Percentiles rank a stretch among this genome's conserved stretches.
These are phyloP conservation scores for Cladosporium halotolerans DNA, from an alignment of 2,329 filamentous ascomycete species.

Conservation along the genomic window DNA sequence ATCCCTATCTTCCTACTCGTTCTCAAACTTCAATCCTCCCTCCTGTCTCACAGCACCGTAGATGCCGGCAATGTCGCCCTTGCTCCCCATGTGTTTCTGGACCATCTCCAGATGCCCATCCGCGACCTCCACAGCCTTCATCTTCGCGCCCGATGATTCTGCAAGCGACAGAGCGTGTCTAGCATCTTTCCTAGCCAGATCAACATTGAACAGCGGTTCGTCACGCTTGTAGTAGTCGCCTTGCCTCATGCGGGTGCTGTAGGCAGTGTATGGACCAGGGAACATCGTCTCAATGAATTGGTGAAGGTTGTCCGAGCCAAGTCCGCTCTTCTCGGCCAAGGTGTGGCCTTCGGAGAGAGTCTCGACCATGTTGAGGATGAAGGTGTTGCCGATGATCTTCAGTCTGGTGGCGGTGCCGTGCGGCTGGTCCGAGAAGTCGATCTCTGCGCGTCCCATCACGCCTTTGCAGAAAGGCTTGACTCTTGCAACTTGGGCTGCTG, in stretches of 20 bases:
- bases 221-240: slow-evolving; percentile 73
- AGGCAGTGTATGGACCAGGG: slow-evolving; percentile 67
- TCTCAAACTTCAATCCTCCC: slow-evolving; percentile 65
- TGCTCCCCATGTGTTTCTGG: slow-evolving; percentile 61
- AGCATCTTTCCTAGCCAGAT: slow-evolving; percentile 77
- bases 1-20: slow-evolving; percentile 9
- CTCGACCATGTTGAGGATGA: slow-evolving; percentile 77
- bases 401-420: slow-evolving; percentile 63
- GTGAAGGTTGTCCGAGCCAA: slow-evolving; percentile 65
- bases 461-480: slow-evolving; percentile 66
- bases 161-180: slow-evolving; percentile 67
- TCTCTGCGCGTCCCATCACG: slow-evolving; percentile 62
- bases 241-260: slow-evolving; percentile 64
- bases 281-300: slow-evolving; percentile 67
- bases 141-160: slow-evolving; percentile 51
- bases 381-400: slow-evolving; percentile 82
- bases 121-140: slow-evolving; percentile 61
- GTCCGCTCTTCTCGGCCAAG: slow-evolving; percentile 71
- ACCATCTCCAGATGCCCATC: slow-evolving; percentile 64
- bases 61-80: slow-evolving; percentile 73
- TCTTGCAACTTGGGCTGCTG: slow-evolving; percentile 52
- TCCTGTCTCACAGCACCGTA: slow-evolving; percentile 75
- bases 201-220: slow-evolving; percentile 74
- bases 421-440: slow-evolving; percentile 65
- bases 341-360: slow-evolving; percentile 72